Conservation (phyloP, 306 rosid species). For the Quercus dentata region DNA sequence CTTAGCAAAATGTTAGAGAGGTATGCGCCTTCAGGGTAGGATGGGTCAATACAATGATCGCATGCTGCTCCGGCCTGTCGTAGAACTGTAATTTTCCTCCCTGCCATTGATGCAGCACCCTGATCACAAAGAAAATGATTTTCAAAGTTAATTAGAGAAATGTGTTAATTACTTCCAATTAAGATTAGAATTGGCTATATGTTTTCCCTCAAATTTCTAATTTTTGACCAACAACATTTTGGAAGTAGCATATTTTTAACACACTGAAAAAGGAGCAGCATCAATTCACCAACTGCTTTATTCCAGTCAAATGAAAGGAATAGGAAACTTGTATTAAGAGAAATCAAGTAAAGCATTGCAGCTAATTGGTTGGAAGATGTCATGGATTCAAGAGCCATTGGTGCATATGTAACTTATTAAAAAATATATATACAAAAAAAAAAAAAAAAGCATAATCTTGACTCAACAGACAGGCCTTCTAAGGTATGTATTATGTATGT, state of each 20-base stretch:
- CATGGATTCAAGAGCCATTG: too few species aligned
- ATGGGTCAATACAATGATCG: constrained; percentile 81
- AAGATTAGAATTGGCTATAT: not conserved
- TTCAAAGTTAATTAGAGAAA: not conserved
- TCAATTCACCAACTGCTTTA: not conserved
- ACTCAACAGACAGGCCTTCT: not conserved
- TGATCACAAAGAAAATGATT: constrained; percentile 13
- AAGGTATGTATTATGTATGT: not conserved
- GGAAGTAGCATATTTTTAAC: not conserved
- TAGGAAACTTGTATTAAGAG: not conserved
- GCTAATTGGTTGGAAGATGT: too few species aligned
- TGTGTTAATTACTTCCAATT: not conserved
- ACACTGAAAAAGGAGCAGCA: not conserved
- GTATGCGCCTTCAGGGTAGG: constrained; percentile 86
- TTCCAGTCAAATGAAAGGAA: not conserved
- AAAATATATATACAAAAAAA: too few species aligned
- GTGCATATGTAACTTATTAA: too few species aligned
- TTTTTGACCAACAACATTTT: not conserved
- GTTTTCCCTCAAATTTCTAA: not conserved
- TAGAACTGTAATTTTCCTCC: constrained; percentile 63
- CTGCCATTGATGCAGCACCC: constrained; percentile 77
- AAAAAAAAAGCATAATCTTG: too few species aligned
- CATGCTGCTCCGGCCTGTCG: constrained; percentile 77
- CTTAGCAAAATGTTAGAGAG: constrained; percentile 67
- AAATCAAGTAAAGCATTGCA: not conserved